Conservation (phyloP, 129 eudicot species). For the Arctium lappa region DNA sequence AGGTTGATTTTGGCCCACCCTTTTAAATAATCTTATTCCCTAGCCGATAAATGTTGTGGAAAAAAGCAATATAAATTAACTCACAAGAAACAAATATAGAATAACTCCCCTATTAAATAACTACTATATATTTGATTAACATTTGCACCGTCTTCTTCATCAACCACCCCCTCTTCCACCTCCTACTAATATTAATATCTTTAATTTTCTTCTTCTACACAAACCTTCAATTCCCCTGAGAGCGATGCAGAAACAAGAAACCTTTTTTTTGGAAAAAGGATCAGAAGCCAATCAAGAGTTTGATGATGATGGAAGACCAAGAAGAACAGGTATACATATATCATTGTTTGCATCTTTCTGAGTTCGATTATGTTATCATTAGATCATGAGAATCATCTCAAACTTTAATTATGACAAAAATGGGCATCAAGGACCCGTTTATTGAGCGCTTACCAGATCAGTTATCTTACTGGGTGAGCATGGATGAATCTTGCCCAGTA, state of each 20-base stretch:
- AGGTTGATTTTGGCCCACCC: background rate
- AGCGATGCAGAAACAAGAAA: background rate
- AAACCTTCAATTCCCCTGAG: background rate
- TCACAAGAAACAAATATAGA: background rate
- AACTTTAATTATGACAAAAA: too few relatives aligned
- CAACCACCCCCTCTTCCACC: background rate
- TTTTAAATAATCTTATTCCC: too few relatives aligned
- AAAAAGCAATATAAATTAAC: background rate
- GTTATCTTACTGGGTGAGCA: too few relatives aligned
- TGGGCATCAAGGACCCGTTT: too few relatives aligned
- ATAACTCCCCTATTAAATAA: background rate
- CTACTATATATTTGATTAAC: background rate
- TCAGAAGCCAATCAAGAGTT: background rate
- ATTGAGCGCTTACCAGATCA: too few relatives aligned
- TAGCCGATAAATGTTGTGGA: background rate
- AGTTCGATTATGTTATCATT: too few relatives aligned
- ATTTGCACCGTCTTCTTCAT: background rate
- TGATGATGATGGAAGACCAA: conserved; percentile 6
- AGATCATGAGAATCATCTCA: too few relatives aligned
- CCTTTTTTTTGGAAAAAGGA: background rate
- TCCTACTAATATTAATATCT: background rate
- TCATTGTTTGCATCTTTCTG: too few relatives aligned
- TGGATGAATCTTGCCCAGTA: too few relatives aligned
- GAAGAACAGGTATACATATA: background rate
- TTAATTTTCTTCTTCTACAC: background rate